Percentiles rank a stretch among this genome's conserved stretches.
These are phyloP conservation scores for Volvox carteri DNA, from an alignment of 163 green algal species.

Conservation along the genomic window DNA sequence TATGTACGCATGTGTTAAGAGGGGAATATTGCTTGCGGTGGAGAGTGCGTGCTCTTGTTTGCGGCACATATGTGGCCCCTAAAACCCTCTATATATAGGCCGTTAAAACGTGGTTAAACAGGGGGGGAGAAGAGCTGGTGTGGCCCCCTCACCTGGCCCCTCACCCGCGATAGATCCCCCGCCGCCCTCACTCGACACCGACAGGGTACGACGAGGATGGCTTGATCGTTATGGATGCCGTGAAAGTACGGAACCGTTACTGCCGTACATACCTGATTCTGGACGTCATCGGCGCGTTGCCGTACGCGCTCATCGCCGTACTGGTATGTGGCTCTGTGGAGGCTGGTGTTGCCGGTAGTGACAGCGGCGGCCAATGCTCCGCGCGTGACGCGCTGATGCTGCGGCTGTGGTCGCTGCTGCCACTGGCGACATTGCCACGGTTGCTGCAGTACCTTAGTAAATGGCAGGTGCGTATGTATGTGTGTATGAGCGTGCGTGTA, in stretches of 20 bases:
- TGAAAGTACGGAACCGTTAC: conserved; percentile 28
- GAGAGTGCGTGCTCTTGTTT: too few relatives aligned
- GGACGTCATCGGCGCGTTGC: conserved; percentile 32
- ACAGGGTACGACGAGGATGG: conserved; percentile 53
- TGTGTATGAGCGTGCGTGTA: neutral
- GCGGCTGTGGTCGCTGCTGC: conserved; percentile 37
- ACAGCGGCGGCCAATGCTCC: neutral
- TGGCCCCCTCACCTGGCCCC: too few relatives aligned
- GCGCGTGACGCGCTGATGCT: neutral
- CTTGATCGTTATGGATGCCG: conserved; percentile 31
- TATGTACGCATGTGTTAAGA: too few relatives aligned
- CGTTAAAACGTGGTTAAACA: too few relatives aligned
- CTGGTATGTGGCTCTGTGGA: conserved; percentile 18
- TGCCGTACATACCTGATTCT: conserved; percentile 32
- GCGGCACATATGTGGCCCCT: too few relatives aligned
- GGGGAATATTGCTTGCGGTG: too few relatives aligned
- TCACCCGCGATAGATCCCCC: too few relatives aligned
- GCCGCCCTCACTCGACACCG: too few relatives aligned
- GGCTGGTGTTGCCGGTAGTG: neutral
- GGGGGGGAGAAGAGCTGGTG: too few relatives aligned
- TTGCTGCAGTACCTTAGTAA: conserved; percentile 44
- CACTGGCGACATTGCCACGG: conserved; percentile 9
- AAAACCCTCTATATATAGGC: too few relatives aligned
- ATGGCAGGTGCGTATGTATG: conserved; percentile 47
- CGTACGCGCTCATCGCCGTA: conserved; percentile 27